Evolutionary conservation across 1,284 basidiomycete species (phyloP).

Genomic region (Meira miltonrushii): DNA sequence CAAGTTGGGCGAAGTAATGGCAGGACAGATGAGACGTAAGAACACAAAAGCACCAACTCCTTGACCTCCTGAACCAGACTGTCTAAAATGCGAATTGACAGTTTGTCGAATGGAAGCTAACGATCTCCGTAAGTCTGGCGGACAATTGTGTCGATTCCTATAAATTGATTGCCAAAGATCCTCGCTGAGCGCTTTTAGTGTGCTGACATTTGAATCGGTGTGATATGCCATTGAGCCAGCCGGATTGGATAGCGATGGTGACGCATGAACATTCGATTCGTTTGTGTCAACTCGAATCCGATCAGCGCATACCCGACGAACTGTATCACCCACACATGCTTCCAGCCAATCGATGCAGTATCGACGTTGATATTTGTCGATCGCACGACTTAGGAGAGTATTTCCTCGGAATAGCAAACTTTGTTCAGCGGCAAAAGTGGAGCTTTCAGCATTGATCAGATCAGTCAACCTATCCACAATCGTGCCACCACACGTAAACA

Average conservation of each 20-base stretch:
- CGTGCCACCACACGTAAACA: conserved; percentile 35
- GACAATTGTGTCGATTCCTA: conserved; percentile 34
- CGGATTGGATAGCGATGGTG: background rate
- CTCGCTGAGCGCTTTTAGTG: conserved; percentile 26
- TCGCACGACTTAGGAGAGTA: conserved; percentile 34
- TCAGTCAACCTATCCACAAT: conserved; percentile 27
- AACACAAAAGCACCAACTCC: conserved; percentile 44
- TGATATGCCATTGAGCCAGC: background rate
- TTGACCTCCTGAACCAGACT: conserved; percentile 36
- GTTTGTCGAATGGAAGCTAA: conserved; percentile 30
- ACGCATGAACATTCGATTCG: conserved; percentile 7
- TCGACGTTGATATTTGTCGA: conserved; percentile 37
- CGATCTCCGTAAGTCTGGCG: conserved; percentile 31
- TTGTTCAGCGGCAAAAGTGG: conserved; percentile 23
- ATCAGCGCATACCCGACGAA: conserved; percentile 34
- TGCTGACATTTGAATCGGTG: conserved; percentile 4
- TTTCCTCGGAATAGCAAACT: conserved; percentile 44
- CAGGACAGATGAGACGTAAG: conserved; percentile 40
- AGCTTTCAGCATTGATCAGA: conserved; percentile 30
- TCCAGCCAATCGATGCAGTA: conserved; percentile 35
- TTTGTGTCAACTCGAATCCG: conserved; percentile 16
- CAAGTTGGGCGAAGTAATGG: conserved; percentile 39
- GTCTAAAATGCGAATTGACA: conserved; percentile 34
- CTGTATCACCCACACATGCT: conserved; percentile 29
- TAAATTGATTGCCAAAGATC: conserved; percentile 43